These are phyloP conservation scores for Skeletonema menzelii DNA, from an alignment of 108 stramenopile genomes.

Conservation along the genomic window DNA sequence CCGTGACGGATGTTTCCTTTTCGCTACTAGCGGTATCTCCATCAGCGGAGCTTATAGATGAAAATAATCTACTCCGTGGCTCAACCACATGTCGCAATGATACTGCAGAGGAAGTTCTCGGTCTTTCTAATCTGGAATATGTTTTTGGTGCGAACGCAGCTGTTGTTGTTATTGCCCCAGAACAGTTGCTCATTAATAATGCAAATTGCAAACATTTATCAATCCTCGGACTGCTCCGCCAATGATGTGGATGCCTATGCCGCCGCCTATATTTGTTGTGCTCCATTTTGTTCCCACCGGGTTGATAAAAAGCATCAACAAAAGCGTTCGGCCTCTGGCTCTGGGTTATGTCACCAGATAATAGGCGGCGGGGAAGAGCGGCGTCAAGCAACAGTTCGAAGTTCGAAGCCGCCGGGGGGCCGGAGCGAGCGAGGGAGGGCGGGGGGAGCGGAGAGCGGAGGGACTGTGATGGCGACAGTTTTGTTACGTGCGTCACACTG, in stretches of 20 bases:
- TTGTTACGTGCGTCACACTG: too few relatives aligned
- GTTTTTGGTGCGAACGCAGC: not conserved
- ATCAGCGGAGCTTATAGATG: slow-evolving; percentile 9
- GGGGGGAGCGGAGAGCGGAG: too few relatives aligned
- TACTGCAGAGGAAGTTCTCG: not conserved
- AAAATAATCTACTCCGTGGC: not conserved
- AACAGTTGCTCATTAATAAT: not conserved
- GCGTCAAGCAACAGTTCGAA: too few relatives aligned
- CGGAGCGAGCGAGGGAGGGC: too few relatives aligned
- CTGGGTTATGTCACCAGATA: too few relatives aligned
- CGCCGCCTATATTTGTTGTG: not conserved
- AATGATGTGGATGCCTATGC: not conserved
- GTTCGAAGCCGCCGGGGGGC: too few relatives aligned
- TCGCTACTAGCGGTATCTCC: slow-evolving; percentile 9
- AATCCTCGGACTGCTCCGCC: not conserved
- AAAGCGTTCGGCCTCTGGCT: not conserved
- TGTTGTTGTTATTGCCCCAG: not conserved
- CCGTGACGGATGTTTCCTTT: not conserved
- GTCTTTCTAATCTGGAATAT: not conserved
- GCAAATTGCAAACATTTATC: not conserved
- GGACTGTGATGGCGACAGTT: too few relatives aligned
- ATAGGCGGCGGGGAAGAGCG: too few relatives aligned
- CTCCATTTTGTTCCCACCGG: not conserved
- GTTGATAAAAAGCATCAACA: not conserved
- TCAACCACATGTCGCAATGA: not conserved